Base-by-base conservation (phyloP, 2,329 filamentous ascomycete species). In the Hypoxylon rubiginosum region DNA sequence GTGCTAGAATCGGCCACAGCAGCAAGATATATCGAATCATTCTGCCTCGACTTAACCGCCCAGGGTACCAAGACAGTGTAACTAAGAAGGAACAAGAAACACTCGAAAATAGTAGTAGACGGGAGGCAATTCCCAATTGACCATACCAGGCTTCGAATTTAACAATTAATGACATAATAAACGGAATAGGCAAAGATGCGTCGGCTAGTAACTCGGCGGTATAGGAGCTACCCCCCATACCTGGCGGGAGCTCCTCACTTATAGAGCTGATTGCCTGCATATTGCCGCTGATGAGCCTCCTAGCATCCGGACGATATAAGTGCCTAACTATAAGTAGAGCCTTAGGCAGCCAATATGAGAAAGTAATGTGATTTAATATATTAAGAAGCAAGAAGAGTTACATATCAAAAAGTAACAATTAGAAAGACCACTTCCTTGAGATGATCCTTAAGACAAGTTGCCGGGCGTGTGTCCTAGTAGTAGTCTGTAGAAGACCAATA, bases 51-150 rank as follows among this genome's bases (percentile, higher is more conserved):
- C 58, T 65, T 32, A 63, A 53, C 39, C 41, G 32, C 26, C 61
- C 59, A 19, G 62, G 41, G 26, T 58, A 69, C 58, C 62, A 66
- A 28, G 64, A 67, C 48, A 68, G 57, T 4, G 66, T 60, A 30
- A 73, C 5, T 2, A 50, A 36, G 1, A 64, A 70, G 5, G 72
- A 71, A n/a, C 49, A 59, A 11, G 71, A n/a, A 24, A 74, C 24
- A 41, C 69, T 72, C 2, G 61, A 66, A 50, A 71, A 58, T 24
- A 74, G 39, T 39, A 74, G 43, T 32, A 67, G 15, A n/a, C 63
- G 72, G 51, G 72, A 71, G 57, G 61, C 36, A 26, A 60, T 60
- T 49, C 62, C 67, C 17, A 73, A 53, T 26, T 64, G 39, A 3
- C 52, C 62, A 65, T 69, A 70, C 73, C 71, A 74, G 24, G 17